A percentile compares a stretch with the other conserved stretches of the same genome.
These are phyloP conservation scores for Naganishia sp. DNA, from an alignment of 1,284 basidiomycete genomes.

Conservation along the genomic window DNA sequence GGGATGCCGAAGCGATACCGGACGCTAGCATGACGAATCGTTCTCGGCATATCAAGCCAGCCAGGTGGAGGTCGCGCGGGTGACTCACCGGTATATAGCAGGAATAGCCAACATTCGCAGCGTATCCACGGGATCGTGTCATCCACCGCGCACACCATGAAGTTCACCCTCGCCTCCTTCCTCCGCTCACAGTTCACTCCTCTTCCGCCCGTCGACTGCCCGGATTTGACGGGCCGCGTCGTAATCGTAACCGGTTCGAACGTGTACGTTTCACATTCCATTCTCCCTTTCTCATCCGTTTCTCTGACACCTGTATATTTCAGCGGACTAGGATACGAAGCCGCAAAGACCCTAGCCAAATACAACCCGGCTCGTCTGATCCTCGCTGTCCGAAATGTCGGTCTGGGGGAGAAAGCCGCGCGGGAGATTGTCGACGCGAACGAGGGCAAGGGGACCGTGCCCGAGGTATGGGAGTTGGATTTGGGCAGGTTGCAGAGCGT, in stretches of 20 bases:
- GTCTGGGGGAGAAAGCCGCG: slow-evolving; percentile 28
- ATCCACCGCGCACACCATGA: not conserved
- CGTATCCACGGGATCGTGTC: no score
- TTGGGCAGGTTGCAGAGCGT: slow-evolving; percentile 27
- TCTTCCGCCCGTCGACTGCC: slow-evolving; percentile 13
- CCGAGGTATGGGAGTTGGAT: slow-evolving; percentile 31
- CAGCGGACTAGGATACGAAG: slow-evolving; percentile 32
- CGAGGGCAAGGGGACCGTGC: slow-evolving; percentile 18
- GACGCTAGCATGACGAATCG: no score
- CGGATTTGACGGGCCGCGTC: slow-evolving; percentile 25
- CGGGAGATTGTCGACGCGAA: slow-evolving; percentile 27
- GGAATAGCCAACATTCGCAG: no score
- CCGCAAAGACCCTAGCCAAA: slow-evolving; percentile 16
- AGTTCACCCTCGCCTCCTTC: slow-evolving; percentile 19
- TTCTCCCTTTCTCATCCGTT: not conserved
- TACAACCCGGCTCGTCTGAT: slow-evolving; percentile 30
- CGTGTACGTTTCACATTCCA: slow-evolving; percentile 7
- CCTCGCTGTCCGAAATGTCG: slow-evolving; percentile 28
- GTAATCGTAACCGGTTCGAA: slow-evolving; percentile 33
- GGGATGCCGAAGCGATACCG: no score
- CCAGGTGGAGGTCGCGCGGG: no score
- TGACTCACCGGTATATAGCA: no score
- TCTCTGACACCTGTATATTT: not conserved
- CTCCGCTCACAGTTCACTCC: slow-evolving; percentile 22
- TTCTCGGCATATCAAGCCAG: no score